A percentile compares a stretch with the other conserved stretches of the same genome.
Conservation (phyloP, 306 rosid genomes). For the Begonia masoniana region DNA sequence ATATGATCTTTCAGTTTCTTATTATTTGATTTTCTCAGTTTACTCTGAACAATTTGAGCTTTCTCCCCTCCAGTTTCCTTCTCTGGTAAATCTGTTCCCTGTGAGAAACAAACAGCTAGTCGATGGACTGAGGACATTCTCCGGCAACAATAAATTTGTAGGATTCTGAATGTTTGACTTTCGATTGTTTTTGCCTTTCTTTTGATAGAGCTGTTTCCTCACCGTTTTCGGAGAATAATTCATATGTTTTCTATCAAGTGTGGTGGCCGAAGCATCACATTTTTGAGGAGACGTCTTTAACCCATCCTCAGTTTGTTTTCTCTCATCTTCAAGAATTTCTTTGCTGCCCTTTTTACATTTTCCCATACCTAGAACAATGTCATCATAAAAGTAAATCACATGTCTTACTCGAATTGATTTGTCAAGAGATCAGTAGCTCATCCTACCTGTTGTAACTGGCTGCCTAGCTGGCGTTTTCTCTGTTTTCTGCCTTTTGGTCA, state of each 20-base stretch:
- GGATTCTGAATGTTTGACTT: conserved; percentile 7
- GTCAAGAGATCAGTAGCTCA: neutral
- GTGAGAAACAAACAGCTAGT: conserved; percentile 10
- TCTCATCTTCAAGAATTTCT: conserved; percentile 18
- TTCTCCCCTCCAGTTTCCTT: conserved; percentile 9
- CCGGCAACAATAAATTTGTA: conserved; percentile 10
- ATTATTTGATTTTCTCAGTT: conserved; percentile 17
- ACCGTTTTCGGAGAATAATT: conserved; percentile 14
- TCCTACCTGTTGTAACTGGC: conserved; percentile 38
- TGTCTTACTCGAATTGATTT: too few species aligned
- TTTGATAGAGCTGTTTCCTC: conserved; percentile 19
- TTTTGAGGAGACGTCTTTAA: conserved; percentile 9
- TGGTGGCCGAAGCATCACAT: conserved; percentile 11
- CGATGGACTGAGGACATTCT: conserved; percentile 1
- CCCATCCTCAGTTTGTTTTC: conserved; percentile 7
- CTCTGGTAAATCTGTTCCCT: conserved; percentile 15
- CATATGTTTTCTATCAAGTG: conserved; percentile 20
- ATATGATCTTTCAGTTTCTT: conserved; percentile 19
- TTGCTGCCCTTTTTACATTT: conserved; percentile 17
- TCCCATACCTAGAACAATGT: conserved; percentile 30
- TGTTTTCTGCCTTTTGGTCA: conserved; percentile 40
- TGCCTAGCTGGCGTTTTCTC: conserved; percentile 28
- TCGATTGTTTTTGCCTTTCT: conserved; percentile 15
- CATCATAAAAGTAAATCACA: too few species aligned
- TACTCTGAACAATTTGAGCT: conserved; percentile 8